Percentiles rank a stretch among this genome's conserved stretches.
These are phyloP conservation scores for Aspergillus clavatus DNA, from an alignment of 2,329 filamentous ascomycete species.

Conservation along the genomic window DNA sequence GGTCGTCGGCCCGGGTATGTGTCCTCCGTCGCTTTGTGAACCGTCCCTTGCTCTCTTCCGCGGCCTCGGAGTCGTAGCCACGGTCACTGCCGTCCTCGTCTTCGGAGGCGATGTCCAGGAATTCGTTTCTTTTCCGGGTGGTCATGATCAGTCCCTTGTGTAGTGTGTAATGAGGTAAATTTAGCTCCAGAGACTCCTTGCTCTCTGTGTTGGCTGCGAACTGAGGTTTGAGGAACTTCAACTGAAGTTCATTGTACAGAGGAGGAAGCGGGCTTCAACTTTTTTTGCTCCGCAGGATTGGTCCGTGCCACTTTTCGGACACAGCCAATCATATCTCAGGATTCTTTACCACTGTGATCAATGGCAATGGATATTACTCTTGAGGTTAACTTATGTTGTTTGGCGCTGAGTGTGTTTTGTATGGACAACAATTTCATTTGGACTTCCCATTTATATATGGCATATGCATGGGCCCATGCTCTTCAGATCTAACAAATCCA, in stretches of 20 bases:
- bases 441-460: background rate
- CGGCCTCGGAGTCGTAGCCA: constrained; percentile 45
- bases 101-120: constrained; percentile 33
- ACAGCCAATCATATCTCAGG: constrained; percentile 1
- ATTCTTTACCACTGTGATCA: no score
- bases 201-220: constrained; percentile 10
- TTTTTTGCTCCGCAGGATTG: constrained; percentile 13
- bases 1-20: constrained; percentile 16
- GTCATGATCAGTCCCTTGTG: no score
- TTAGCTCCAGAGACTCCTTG: no score
- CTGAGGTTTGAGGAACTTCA: background rate
- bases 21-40: constrained; percentile 30
- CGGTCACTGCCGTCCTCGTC: constrained; percentile 37
- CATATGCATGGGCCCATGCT: background rate
- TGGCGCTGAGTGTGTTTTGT: no score
- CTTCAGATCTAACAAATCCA: background rate
- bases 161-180: no score
- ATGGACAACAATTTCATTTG: no score
- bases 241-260: no score
- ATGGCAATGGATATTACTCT: no score
- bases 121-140: constrained; percentile 37
- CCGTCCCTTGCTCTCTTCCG: constrained; percentile 37
- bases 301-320: constrained; percentile 6
- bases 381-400: no score
- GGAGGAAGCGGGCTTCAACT: no score